These are phyloP conservation scores for Penicillium simplicissimum DNA, from an alignment of 495 filamentous ascomycete species.

Conservation along the genomic window DNA sequence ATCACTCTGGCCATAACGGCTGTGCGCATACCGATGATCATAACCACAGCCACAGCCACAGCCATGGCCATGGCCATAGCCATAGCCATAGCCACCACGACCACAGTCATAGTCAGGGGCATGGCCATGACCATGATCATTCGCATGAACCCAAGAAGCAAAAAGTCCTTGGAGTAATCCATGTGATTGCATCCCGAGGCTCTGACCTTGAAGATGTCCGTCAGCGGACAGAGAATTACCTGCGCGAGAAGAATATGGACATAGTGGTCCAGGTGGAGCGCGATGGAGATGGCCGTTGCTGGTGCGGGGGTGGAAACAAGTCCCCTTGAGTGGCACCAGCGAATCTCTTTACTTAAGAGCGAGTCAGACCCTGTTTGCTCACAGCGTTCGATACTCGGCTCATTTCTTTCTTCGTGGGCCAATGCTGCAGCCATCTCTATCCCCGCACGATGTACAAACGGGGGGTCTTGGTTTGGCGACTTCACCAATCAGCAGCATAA, in stretches of 20 bases:
- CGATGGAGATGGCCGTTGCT: slow-evolving; percentile 74
- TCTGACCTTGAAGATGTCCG: slow-evolving; percentile 77
- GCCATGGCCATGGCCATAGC: slow-evolving; percentile 5
- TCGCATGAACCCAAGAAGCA: slow-evolving; percentile 39
- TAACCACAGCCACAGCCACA: neutral
- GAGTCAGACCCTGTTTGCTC: neutral
- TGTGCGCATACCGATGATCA: slow-evolving; percentile 18
- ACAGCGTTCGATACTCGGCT: neutral
- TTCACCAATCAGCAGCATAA: slow-evolving; percentile 1
- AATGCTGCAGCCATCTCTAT: neutral
- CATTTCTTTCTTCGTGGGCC: neutral
- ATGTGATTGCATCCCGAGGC: slow-evolving; percentile 69
- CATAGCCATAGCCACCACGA: slow-evolving; percentile 8
- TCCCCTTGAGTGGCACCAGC: slow-evolving; percentile 17
- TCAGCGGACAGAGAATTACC: slow-evolving; percentile 58
- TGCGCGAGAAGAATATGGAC: slow-evolving; percentile 65
- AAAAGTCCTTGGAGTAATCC: slow-evolving; percentile 73
- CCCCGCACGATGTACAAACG: neutral
- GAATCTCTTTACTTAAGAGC: neutral
- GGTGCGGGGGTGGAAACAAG: slow-evolving; percentile 62
- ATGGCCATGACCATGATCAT: slow-evolving; percentile 28
- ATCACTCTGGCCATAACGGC: slow-evolving; percentile 16
- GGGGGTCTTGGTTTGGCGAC: neutral
- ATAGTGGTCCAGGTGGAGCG: slow-evolving; percentile 76
- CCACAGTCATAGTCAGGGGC: slow-evolving; percentile 19